Evolutionary conservation across 805 yeast species (phyloP).

Genomic region (Teunomyces aglyptinius): DNA sequence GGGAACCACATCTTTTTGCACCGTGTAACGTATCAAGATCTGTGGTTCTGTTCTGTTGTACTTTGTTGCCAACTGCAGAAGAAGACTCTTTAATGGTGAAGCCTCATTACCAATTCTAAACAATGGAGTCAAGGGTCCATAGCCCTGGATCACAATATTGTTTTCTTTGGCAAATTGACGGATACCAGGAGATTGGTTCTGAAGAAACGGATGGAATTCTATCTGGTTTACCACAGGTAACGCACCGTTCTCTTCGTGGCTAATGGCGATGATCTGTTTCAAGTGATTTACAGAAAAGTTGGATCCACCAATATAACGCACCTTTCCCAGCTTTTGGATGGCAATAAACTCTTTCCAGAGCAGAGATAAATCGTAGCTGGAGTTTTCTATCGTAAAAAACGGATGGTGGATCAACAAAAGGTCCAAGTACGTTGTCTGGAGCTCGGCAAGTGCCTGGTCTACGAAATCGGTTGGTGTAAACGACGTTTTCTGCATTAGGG

Average conservation of each 20-base stretch:
- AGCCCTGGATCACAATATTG: slow-evolving; percentile 60
- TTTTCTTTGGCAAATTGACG: slow-evolving; percentile 49
- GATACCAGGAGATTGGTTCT: slow-evolving; percentile 60
- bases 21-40: slow-evolving; percentile 67
- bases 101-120: slow-evolving; percentile 39
- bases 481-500: slow-evolving; percentile 21
- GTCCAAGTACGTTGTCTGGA: slow-evolving; percentile 55
- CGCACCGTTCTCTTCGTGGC: slow-evolving; percentile 32
- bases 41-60: slow-evolving; percentile 58
- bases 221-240: slow-evolving; percentile 65
- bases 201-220: slow-evolving; percentile 66
- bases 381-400: slow-evolving; percentile 34
- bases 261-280: slow-evolving; percentile 31
- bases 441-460: slow-evolving; percentile 43
- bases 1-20: slow-evolving; percentile 48
- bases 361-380: slow-evolving; percentile 45
- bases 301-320: slow-evolving; percentile 67
- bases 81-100: slow-evolving; percentile 27
- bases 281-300: slow-evolving; percentile 55
- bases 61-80: slow-evolving; percentile 47
- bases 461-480: slow-evolving; percentile 50
- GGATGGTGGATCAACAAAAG: slow-evolving; percentile 65
- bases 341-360: slow-evolving; percentile 61
- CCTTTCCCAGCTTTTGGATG: slow-evolving; percentile 54
- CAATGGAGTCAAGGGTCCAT: slow-evolving; percentile 68